Evolutionary conservation across 2,329 filamentous ascomycete genomes (phyloP).

Genomic region (Falciphora oryzae): DNA sequence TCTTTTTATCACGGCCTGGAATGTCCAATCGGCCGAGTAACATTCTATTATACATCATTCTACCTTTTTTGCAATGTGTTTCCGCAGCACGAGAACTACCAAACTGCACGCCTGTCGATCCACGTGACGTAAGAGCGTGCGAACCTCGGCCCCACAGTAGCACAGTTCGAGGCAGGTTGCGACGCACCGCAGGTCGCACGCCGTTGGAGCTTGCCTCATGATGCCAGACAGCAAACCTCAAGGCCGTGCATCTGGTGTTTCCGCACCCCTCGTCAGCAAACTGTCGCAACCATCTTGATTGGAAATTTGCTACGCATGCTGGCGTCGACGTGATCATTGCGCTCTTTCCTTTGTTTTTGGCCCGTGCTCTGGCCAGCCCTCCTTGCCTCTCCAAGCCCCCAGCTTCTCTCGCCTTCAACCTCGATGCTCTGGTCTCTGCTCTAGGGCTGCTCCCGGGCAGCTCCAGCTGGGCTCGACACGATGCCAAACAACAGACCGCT

Average conservation of each 20-base stretch:
- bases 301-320: not conserved
- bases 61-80: not conserved
- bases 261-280: not conserved
- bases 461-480: not conserved
- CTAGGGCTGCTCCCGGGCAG: not conserved
- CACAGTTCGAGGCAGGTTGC: not conserved
- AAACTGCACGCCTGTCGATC: no score
- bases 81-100: no score
- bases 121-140: not conserved
- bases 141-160: not conserved
- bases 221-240: not conserved
- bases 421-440: not conserved
- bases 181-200: not conserved
- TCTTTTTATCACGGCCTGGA: no score
- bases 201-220: not conserved
- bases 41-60: not conserved
- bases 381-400: not conserved
- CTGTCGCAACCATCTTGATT: not conserved
- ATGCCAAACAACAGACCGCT: conserved; percentile 8
- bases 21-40: no score
- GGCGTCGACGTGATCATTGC: not conserved
- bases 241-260: not conserved
- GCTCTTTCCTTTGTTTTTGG: not conserved
- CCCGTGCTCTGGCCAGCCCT: not conserved
- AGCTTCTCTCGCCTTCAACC: not conserved